phyloP scores from a whole-genome alignment of 139 green algal species.

The Tetratostichococcus sp. region DNA sequence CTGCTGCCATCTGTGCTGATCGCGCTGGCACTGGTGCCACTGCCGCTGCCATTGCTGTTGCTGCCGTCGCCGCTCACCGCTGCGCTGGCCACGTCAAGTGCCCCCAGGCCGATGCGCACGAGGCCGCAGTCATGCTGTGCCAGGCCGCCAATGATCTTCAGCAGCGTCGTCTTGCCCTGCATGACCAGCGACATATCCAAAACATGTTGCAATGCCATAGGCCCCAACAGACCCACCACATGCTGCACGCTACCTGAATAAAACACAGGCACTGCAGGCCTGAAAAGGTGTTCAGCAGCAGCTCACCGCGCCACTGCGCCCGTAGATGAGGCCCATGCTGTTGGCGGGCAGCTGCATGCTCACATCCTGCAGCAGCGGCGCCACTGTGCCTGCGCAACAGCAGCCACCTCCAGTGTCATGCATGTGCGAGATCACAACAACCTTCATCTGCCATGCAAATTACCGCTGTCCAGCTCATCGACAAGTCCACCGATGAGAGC shows the following conservation, averaged over 20 bases:
- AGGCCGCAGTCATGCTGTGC: conserved; percentile 4
- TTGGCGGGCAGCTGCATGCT: conserved; percentile 60
- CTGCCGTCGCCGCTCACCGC: neutral
- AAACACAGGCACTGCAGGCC: too few relatives aligned
- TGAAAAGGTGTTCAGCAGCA: too few relatives aligned
- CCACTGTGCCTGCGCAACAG: conserved; percentile 8
- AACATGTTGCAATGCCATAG: too few relatives aligned
- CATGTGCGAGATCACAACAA: too few relatives aligned
- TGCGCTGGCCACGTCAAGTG: neutral
- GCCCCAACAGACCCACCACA: too few relatives aligned
- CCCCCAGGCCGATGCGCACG: neutral
- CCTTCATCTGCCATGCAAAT: too few relatives aligned
- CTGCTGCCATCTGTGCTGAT: neutral
- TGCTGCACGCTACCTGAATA: too few relatives aligned
- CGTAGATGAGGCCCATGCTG: conserved; percentile 77
- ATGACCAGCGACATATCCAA: neutral
- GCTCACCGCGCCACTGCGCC: conserved; percentile 53
- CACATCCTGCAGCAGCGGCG: conserved; percentile 61
- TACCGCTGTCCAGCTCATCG: too few relatives aligned
- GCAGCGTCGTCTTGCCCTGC: conserved; percentile 84
- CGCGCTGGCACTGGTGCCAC: neutral
- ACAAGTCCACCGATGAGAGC: neutral
- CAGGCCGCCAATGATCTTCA: conserved; percentile 57
- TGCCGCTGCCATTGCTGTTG: neutral
- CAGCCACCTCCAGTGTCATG: too few relatives aligned